phyloP scores from a whole-genome alignment of 805 yeast genomes.

The Saccharomycopsis selenospora region DNA sequence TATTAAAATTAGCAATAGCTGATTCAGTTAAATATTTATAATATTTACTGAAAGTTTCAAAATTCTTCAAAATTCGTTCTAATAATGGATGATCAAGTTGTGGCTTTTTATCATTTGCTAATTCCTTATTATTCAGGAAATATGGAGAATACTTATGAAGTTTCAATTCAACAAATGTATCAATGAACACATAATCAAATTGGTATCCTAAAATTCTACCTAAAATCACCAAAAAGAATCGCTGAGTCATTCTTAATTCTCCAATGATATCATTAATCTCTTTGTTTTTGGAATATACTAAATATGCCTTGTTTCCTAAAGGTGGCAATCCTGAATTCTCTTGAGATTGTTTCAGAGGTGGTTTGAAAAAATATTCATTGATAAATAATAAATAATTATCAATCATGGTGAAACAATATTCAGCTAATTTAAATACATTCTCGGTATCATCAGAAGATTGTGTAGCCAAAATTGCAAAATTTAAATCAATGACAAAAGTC shows the following conservation, averaged over 20 bases:
- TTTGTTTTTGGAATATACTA: constrained; percentile 16
- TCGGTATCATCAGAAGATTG: constrained; percentile 21
- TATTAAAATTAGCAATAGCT: constrained; percentile 45
- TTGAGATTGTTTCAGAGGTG: constrained; percentile 24
- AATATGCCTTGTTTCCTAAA: constrained; percentile 16
- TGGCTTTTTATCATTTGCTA: background rate
- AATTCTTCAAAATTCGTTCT: constrained; percentile 26
- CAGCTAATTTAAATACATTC: constrained; percentile 30
- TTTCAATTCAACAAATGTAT: constrained; percentile 15
- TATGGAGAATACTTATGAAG: constrained; percentile 1
- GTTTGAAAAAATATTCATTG: constrained; percentile 20
- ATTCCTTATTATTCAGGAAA: background rate
- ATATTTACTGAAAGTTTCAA: constrained; percentile 31
- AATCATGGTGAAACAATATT: constrained; percentile 36
- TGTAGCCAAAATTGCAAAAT: constrained; percentile 22
- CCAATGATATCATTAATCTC: constrained; percentile 36
- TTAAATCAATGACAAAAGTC: constrained; percentile 36
- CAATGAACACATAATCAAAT: constrained; percentile 29
- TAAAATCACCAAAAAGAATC: constrained; percentile 36
- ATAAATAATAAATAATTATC: constrained; percentile 30
- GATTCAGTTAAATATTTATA: constrained; percentile 50
- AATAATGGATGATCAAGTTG: constrained; percentile 23
- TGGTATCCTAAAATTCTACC: constrained; percentile 28
- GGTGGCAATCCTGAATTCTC: constrained; percentile 11
- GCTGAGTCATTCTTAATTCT: constrained; percentile 40